Conservation (phyloP, 768 basidiomycete species). For the Psilocybe azurescens region DNA sequence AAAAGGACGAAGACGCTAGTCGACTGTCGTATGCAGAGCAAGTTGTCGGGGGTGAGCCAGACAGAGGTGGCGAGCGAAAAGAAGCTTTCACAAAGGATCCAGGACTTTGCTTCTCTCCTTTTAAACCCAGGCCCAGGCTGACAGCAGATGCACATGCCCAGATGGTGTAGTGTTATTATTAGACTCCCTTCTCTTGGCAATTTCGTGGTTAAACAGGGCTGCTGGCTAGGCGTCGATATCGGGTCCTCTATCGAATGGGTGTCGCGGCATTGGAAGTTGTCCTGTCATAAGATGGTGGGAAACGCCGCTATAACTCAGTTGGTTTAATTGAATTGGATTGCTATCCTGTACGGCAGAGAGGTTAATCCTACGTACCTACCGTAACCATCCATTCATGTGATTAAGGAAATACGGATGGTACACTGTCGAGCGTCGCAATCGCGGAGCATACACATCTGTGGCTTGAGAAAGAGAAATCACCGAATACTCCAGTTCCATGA, state of each 20-base stretch:
- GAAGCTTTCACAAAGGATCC: conserved; percentile 9
- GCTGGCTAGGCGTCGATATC: background rate
- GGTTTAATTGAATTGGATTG: no score
- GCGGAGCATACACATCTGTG: no score
- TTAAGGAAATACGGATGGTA: no score
- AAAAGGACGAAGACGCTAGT: background rate
- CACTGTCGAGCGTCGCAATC: no score
- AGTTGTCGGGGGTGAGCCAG: background rate
- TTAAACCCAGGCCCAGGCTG: conserved; percentile 8
- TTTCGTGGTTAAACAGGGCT: background rate
- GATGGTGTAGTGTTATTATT: conserved; percentile 10
- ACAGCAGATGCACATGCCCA: conserved; percentile 15
- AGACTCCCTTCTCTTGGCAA: background rate
- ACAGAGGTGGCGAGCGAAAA: conserved; percentile 12
- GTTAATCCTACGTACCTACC: no score
- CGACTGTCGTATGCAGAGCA: background rate
- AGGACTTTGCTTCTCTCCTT: conserved; percentile 7
- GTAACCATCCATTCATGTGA: no score
- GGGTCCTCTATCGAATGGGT: background rate
- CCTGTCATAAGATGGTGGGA: no score
- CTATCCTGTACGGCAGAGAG: no score
- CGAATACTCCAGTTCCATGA: no score
- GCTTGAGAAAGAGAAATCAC: no score
- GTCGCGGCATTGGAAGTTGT: no score
- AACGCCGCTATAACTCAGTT: no score